Conservation (phyloP, 148 eudicot species). For the Rhododendron henanense region DNA sequence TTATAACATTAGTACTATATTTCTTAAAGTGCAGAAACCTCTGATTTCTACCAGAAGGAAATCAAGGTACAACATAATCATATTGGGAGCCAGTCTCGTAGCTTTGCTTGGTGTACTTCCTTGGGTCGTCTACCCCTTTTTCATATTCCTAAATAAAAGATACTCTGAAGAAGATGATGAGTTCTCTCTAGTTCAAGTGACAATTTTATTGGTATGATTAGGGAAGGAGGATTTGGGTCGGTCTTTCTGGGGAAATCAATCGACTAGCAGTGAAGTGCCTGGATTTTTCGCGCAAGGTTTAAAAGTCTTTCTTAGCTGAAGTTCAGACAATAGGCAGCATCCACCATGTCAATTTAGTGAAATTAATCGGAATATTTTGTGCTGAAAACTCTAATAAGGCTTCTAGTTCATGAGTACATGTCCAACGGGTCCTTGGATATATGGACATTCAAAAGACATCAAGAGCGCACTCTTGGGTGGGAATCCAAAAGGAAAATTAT, state of each 20-base stretch:
- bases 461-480: constrained; percentile 7
- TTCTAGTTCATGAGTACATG: constrained; percentile 17
- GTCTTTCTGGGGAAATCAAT: background rate
- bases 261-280: constrained; percentile 10
- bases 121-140: background rate
- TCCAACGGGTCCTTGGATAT: constrained; percentile 7
- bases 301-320: constrained; percentile 12
- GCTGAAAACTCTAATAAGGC: constrained; percentile 6
- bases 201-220: background rate
- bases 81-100: constrained; percentile 1
- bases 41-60: background rate
- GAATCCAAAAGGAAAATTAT: background rate
- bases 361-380: constrained; percentile 6
- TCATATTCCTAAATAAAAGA: background rate
- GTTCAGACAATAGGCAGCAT: constrained; percentile 18
- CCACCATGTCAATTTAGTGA: constrained; percentile 16
- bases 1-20: background rate
- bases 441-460: constrained; percentile 3
- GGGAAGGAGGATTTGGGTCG: constrained; percentile 10
- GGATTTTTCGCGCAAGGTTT: background rate
- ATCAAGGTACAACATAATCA: background rate
- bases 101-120: background rate
- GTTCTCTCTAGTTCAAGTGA: background rate
- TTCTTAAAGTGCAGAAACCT: constrained; percentile 9
- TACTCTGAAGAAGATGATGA: background rate